Conservation (phyloP, 1,139 yeast species). For the Kodamaea anthophila region DNA sequence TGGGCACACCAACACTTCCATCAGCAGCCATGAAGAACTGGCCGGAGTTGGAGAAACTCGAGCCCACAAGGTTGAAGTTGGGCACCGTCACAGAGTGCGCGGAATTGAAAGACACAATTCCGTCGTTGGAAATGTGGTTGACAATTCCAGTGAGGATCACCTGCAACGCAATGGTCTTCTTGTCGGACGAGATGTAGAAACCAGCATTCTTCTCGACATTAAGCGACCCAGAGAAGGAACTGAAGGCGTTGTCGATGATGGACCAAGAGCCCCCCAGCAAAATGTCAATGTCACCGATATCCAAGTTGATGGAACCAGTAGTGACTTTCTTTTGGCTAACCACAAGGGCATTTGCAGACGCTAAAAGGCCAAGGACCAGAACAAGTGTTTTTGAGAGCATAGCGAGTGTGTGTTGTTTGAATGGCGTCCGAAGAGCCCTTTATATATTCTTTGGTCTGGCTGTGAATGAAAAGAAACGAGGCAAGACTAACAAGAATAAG, state of each 20-base stretch:
- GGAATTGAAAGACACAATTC: slow-evolving; percentile 11
- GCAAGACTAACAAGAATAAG: no score
- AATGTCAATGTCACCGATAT: slow-evolving; percentile 22
- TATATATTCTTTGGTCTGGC: no score
- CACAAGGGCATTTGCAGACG: no score
- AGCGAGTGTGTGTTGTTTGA: no score
- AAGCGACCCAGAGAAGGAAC: slow-evolving; percentile 19
- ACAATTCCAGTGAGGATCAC: slow-evolving; percentile 6
- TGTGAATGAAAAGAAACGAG: no score
- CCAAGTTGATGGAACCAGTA: slow-evolving; percentile 3
- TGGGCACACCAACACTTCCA: slow-evolving; percentile 9
- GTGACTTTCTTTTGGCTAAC: no score
- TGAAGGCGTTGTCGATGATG: slow-evolving; percentile 22
- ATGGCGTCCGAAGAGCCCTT: no score
- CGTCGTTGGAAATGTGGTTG: slow-evolving; percentile 8
- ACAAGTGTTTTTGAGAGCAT: no score
- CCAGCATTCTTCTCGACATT: slow-evolving; percentile 20
- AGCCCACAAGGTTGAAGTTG: slow-evolving; percentile 14
- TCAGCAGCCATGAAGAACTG: slow-evolving; percentile 22
- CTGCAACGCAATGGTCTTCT: slow-evolving; percentile 2
- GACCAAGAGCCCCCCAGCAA: slow-evolving; percentile 29
- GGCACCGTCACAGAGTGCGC: slow-evolving; percentile 11
- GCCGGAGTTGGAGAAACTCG: slow-evolving; percentile 22
- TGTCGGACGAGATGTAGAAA: slow-evolving; percentile 15
- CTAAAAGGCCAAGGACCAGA: no score